Evolutionary conservation across 2,329 filamentous ascomycete species (phyloP).

Genomic region (Aspergillus ustus): DNA sequence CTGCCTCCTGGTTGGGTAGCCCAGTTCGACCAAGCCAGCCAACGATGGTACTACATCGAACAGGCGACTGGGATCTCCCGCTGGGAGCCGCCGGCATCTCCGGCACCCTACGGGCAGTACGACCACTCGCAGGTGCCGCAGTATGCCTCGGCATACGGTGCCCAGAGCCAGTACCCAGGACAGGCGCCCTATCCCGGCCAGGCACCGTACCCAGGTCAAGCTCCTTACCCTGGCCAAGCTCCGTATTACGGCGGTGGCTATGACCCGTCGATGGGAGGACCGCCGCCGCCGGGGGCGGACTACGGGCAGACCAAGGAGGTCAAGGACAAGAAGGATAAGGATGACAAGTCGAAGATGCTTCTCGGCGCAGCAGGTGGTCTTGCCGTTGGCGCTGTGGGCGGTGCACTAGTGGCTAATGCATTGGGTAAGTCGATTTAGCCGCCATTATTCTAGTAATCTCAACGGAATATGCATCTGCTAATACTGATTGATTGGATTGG

Average conservation of each 20-base stretch:
- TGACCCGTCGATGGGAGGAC: background rate
- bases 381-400: conserved; percentile 3
- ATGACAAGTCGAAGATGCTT: conserved; percentile 9
- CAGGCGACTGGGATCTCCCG: conserved; percentile 12
- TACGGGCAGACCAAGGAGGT: background rate
- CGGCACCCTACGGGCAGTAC: conserved; percentile 8
- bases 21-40: conserved; percentile 11
- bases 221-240: background rate
- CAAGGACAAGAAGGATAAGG: background rate
- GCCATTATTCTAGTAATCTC: background rate
- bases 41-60: conserved; percentile 14
- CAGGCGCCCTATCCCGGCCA: background rate
- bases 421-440: background rate
- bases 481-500: background rate
- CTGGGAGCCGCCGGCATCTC: conserved; percentile 6
- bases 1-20: conserved; percentile 13
- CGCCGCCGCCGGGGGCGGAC: background rate
- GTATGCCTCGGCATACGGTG: background rate
- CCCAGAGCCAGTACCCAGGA: background rate
- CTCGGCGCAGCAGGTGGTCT: conserved; percentile 9
- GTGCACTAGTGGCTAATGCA: conserved; percentile 6
- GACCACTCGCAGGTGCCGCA: conserved; percentile 4
- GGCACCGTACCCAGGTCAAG: background rate
- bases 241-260: background rate
- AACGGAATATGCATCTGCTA: background rate